These are phyloP conservation scores for Penicillium angulare DNA, from an alignment of 495 filamentous ascomycete genomes.

Conservation along the genomic window DNA sequence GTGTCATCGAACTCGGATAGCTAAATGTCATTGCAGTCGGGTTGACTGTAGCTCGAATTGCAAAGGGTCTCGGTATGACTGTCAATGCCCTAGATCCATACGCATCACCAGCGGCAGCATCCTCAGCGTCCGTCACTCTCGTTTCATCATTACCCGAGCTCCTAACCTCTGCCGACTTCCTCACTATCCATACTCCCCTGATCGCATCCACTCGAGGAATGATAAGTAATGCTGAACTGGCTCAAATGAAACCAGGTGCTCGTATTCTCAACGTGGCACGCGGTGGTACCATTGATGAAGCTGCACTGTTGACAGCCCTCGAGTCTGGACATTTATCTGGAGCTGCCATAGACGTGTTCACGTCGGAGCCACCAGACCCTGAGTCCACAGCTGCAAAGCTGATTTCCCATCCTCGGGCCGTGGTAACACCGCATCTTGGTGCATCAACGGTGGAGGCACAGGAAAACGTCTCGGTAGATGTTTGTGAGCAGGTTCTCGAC, in stretches of 20 bases:
- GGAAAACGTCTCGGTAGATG: conserved; percentile 72
- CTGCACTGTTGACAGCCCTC: conserved; percentile 62
- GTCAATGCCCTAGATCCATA: conserved; percentile 67
- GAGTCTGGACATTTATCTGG: conserved; percentile 66
- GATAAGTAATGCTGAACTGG: conserved; percentile 59
- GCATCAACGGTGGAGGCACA: conserved; percentile 75
- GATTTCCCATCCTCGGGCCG: conserved; percentile 60
- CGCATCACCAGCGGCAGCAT: conserved; percentile 58
- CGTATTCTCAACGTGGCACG: conserved; percentile 69
- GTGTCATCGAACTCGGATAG: not conserved
- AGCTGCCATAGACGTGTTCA: conserved; percentile 75
- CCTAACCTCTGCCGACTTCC: conserved; percentile 61
- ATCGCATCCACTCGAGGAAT: conserved; percentile 68
- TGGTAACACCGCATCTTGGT: conserved; percentile 70
- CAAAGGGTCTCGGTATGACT: conserved; percentile 66
- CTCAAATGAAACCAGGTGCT: conserved; percentile 63
- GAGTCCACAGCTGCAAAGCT: conserved; percentile 53
- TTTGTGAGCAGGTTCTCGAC: conserved; percentile 68
- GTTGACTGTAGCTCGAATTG: conserved; percentile 66
- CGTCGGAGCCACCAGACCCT: conserved; percentile 57
- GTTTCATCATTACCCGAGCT: conserved; percentile 52
- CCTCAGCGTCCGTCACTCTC: conserved; percentile 55
- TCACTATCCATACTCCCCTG: conserved; percentile 74
- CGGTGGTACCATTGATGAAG: conserved; percentile 74
- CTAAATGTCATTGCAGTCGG: conserved; percentile 47